Base-by-base conservation (phyloP, 2,329 filamentous ascomycete species). In the Sordariomycetes sp. region DNA sequence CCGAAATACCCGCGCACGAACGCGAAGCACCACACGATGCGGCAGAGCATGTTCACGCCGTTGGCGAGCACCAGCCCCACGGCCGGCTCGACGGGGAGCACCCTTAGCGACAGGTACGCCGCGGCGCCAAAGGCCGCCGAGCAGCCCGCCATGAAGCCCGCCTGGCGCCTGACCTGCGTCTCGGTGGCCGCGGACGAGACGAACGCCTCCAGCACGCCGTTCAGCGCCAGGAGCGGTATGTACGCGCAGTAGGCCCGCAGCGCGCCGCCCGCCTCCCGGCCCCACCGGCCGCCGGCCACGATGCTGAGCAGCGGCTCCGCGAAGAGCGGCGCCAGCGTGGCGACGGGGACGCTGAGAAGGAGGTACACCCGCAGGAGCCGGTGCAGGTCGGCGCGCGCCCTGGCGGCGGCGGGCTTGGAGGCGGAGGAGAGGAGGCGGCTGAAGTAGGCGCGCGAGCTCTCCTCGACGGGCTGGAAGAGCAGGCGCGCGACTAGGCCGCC, bases 401-500 rank as follows among this genome's bases (percentile, higher is more conserved):
- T 75, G 24, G 61, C 59, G 7, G 62, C 53, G 56, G 61, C 7
- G 11, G 63, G 53, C 32, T 65, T 46, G 25, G 59, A 20, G 18
- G 52, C n/a, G 34, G 54, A 10, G 53, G 59, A 24, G 0, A 97
- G 83, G 1, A 96, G 76, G 37, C 88, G 88, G 57, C 90, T 92
- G 60, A 97, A 97, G 68, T 96, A 86, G 67, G 87, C 91, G 46
- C 95, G 87, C 62, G 88, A 92, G 69, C 88, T 93, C 72, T 99
- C 95, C 71, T 99, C 94, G 60, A 99, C 84, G 8, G 94, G 95
- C 67, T 97, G 94, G 69, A 99, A 93, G 55, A 99, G 75, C 62
- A 97, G 83, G 3, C 94, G 83, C 0, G 94, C 94, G 32, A 96
- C 75, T 0, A 99, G 81, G 2, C 92, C 89, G 24, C 94, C 94